A percentile compares a stretch with the other conserved stretches of the same genome.
Conservation (phyloP, 371 early-diverging fungal species). For the Gilbertella persicaria region DNA sequence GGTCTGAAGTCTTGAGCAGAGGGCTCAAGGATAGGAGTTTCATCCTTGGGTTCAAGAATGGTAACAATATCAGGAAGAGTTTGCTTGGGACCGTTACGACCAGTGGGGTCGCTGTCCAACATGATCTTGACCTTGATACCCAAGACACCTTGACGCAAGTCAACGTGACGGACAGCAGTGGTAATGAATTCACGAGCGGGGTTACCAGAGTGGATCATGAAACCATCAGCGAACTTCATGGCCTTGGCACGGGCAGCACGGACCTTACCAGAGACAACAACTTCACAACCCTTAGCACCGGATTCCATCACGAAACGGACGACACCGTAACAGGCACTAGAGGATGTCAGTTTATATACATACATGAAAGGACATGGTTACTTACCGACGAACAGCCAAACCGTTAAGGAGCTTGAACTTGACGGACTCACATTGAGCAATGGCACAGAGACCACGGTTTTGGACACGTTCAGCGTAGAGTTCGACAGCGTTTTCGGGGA, state of each 20-base stretch:
- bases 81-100: slow-evolving; percentile 95
- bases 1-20: slow-evolving; percentile 73
- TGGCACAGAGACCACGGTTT: slow-evolving; percentile 98
- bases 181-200: slow-evolving; percentile 98
- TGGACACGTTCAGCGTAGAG: slow-evolving; percentile 99
- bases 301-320: slow-evolving; percentile 99
- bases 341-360: slow-evolving; percentile 6
- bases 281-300: slow-evolving; percentile 99
- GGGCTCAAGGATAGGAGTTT: slow-evolving; percentile 71
- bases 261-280: slow-evolving; percentile 99
- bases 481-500: slow-evolving; percentile 97
- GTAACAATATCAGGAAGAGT: slow-evolving; percentile 97
- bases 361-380: background rate
- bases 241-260: slow-evolving; percentile 99
- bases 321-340: slow-evolving; percentile 97
- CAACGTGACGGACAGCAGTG: slow-evolving; percentile 97
- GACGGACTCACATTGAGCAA: slow-evolving; percentile 99
- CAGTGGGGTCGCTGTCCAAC: slow-evolving; percentile 96
- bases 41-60: slow-evolving; percentile 94
- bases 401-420: slow-evolving; percentile 97
- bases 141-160: slow-evolving; percentile 99
- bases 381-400: slow-evolving; percentile 92
- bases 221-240: slow-evolving; percentile 99
- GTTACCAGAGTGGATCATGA: slow-evolving; percentile 99
- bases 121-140: slow-evolving; percentile 99